Percentiles rank a stretch among this genome's conserved stretches.
Conservation (phyloP, 768 basidiomycete species). For the Pleurotus salmoneostramineus region DNA sequence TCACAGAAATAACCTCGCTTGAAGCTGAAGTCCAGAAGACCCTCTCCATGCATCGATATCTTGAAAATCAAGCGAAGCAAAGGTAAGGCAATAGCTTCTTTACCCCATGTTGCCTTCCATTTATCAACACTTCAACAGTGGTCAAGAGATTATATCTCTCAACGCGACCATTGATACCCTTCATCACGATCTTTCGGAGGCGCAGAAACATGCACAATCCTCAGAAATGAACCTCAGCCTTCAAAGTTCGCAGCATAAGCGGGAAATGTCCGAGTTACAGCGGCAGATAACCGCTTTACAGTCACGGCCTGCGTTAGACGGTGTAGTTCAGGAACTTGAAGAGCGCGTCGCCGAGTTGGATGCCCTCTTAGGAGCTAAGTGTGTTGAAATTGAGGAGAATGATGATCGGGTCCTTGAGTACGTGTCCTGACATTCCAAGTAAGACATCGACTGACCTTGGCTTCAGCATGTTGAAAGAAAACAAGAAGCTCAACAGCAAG, state of each 20-base stretch:
- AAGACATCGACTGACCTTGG: conserved; percentile 8
- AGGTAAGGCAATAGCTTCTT: conserved; percentile 34
- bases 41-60: conserved; percentile 53
- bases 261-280: conserved; percentile 54
- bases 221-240: conserved; percentile 66
- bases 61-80: conserved; percentile 63
- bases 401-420: conserved; percentile 81
- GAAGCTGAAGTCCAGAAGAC: conserved; percentile 65
- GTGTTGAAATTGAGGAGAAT: conserved; percentile 78
- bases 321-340: conserved; percentile 54
- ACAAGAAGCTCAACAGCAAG: conserved; percentile 69
- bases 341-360: conserved; percentile 78
- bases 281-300: conserved; percentile 51
- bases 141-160: conserved; percentile 34
- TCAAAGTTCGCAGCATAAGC: conserved; percentile 63
- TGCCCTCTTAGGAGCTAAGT: conserved; percentile 62
- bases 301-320: conserved; percentile 51
- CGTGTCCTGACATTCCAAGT: conserved; percentile 22
- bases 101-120: neutral
- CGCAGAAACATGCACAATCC: conserved; percentile 55
- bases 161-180: conserved; percentile 37
- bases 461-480: conserved; percentile 69
- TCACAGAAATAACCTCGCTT: conserved; percentile 53
- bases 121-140: conserved; percentile 32
- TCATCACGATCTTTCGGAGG: conserved; percentile 40